Percentiles rank a stretch among this genome's conserved stretches.
Evolutionary conservation across 1,139 yeast species (phyloP).

Genomic region (Yamadazyma atmosphaerica): DNA sequence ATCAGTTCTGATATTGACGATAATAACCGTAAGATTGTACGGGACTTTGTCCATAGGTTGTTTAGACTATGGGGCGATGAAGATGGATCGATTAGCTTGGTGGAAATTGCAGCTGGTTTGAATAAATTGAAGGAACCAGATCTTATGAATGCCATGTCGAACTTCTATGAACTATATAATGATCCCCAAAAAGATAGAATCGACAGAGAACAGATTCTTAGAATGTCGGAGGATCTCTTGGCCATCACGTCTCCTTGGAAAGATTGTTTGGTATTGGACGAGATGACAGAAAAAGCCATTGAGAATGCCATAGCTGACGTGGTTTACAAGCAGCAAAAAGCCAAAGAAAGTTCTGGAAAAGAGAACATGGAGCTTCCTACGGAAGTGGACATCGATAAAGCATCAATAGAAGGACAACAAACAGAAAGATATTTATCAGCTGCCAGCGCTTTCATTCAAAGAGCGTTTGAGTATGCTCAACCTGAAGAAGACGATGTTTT

Average conservation of each 20-base stretch:
- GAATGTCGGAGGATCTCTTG: conserved; percentile 82
- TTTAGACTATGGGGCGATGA: conserved; percentile 58
- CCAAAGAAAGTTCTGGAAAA: conserved; percentile 9
- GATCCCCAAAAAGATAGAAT: conserved; percentile 56
- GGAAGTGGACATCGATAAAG: conserved; percentile 61
- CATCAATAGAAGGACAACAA: conserved; percentile 67
- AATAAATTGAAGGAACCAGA: conserved; percentile 71
- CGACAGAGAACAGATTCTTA: conserved; percentile 76
- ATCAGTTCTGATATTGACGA: conserved; percentile 35
- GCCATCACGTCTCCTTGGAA: conserved; percentile 84
- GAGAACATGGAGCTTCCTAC: conserved; percentile 48
- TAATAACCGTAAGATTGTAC: conserved; percentile 21
- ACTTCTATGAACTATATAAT: conserved; percentile 78
- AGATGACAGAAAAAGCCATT: conserved; percentile 58
- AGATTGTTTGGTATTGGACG: conserved; percentile 62
- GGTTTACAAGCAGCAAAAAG: conserved; percentile 36
- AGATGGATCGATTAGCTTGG: conserved; percentile 57
- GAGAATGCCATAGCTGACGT: conserved; percentile 67
- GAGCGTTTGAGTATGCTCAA: conserved; percentile 89
- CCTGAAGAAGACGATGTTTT: conserved; percentile 52
- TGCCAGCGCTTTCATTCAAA: conserved; percentile 80
- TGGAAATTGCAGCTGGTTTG: conserved; percentile 72
- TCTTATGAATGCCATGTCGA: conserved; percentile 74
- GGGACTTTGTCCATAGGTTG: conserved; percentile 56
- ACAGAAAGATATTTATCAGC: conserved; percentile 81